Evolutionary conservation across 1,284 basidiomycete genomes (phyloP).

Genomic region (Trichosporon asahii): DNA sequence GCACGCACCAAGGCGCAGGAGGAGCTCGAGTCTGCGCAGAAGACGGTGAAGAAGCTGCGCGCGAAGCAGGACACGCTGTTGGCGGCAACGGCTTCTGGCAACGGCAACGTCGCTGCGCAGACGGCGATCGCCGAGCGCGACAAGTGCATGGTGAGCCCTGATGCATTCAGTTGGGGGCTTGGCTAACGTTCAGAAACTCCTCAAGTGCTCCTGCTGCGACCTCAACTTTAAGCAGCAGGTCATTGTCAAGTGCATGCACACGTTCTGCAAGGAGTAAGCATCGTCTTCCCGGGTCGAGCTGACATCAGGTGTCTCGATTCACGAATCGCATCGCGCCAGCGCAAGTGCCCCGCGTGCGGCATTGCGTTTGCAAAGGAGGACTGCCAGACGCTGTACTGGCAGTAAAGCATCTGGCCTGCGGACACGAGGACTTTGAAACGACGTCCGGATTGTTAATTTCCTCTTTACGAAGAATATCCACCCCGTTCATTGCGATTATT

Average conservation of each 20-base stretch:
- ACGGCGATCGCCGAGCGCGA: conserved; percentile 58
- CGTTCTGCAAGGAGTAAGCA: conserved; percentile 57
- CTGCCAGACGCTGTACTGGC: conserved; percentile 79
- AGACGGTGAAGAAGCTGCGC: conserved; percentile 43
- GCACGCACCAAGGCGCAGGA: conserved; percentile 46
- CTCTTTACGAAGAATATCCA: too few relatives aligned
- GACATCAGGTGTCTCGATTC: conserved; percentile 67
- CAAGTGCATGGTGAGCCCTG: conserved; percentile 63
- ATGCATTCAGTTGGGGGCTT: background rate
- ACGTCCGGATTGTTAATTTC: background rate
- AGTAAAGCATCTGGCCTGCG: conserved; percentile 53
- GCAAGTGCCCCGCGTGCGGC: conserved; percentile 92
- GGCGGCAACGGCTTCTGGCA: conserved; percentile 28
- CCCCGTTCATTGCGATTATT: background rate
- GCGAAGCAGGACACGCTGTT: conserved; percentile 46
- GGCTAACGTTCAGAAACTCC: conserved; percentile 61
- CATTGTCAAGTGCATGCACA: conserved; percentile 91
- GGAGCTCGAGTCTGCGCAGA: conserved; percentile 43
- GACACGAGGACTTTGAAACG: too few relatives aligned
- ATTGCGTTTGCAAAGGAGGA: conserved; percentile 81
- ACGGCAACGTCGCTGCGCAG: conserved; percentile 52
- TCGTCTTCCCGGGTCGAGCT: conserved; percentile 5
- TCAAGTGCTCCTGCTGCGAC: conserved; percentile 90
- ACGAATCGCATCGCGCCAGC: conserved; percentile 82
- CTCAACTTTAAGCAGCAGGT: conserved; percentile 78